A percentile compares a stretch with the other conserved stretches of the same genome.
These are phyloP conservation scores for Bathelium albidoporum DNA, from an alignment of 495 filamentous ascomycete genomes.

Conservation along the genomic window DNA sequence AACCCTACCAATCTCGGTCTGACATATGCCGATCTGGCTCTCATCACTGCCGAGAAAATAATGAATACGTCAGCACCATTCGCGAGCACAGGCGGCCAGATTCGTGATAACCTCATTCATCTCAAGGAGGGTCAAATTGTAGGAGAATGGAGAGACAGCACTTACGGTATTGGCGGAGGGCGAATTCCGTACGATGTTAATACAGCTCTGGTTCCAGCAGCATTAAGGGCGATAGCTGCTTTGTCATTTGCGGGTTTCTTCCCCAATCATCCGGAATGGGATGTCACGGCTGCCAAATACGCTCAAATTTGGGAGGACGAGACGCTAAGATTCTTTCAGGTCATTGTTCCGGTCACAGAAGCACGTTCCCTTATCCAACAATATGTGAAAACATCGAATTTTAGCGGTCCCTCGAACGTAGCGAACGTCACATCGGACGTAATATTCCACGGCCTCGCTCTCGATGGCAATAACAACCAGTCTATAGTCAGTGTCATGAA, in stretches of 20 bases:
- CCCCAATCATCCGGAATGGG: constrained; percentile 40
- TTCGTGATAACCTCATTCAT: constrained; percentile 44
- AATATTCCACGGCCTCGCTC: constrained; percentile 45
- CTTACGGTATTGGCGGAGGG: constrained; percentile 47
- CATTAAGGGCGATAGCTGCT: constrained; percentile 45
- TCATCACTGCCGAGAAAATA: constrained; percentile 46
- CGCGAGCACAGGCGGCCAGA: constrained; percentile 37
- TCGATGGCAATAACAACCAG: constrained; percentile 44
- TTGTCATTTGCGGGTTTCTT: constrained; percentile 43
- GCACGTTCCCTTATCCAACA: constrained; percentile 37
- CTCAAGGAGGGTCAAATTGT: constrained; percentile 46
- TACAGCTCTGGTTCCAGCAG: constrained; percentile 51
- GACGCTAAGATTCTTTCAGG: constrained; percentile 49
- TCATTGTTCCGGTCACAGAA: constrained; percentile 31
- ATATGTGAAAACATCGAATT: constrained; percentile 36
- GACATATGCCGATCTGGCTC: constrained; percentile 42
- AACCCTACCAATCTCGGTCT: constrained; percentile 40
- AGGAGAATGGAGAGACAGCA: constrained; percentile 54
- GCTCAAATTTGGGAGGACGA: constrained; percentile 55
- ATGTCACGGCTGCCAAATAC: constrained; percentile 35
- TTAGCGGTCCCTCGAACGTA: constrained; percentile 34
- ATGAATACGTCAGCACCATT: constrained; percentile 48
- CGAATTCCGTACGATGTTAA: constrained; percentile 59
- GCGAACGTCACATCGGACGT: constrained; percentile 37
- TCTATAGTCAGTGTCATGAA: constrained; percentile 49